A percentile compares a stretch with the other conserved stretches of the same genome.
phyloP scores from a whole-genome alignment of 202 grass and related monocot species.

The Cymbopogon flexuosus region DNA sequence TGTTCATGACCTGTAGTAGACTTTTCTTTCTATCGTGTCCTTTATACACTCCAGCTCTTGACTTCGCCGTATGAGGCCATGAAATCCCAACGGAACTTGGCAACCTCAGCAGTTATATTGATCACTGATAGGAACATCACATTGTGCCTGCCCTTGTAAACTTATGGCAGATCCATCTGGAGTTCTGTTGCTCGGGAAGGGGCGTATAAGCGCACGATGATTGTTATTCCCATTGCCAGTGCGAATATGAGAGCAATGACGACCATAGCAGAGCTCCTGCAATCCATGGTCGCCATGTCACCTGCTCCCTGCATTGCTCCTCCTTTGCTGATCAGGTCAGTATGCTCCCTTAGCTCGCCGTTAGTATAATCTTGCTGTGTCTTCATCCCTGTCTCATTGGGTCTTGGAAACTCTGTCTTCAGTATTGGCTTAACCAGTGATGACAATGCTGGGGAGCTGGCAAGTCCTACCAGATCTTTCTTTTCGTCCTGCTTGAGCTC shows the following conservation, averaged over 20 bases:
- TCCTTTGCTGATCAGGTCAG: neutral
- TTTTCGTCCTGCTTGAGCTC: slow-evolving; percentile 19
- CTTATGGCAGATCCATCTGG: neutral
- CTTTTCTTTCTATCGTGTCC: neutral
- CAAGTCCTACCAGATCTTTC: neutral
- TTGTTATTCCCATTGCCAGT: slow-evolving; percentile 17
- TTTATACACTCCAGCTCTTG: neutral
- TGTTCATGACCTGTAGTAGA: neutral
- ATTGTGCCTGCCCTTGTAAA: neutral
- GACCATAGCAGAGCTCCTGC: slow-evolving; percentile 9
- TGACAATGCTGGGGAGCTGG: neutral
- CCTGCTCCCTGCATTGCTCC: neutral
- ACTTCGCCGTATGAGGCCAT: neutral
- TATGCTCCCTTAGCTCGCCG: neutral
- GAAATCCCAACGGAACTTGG: neutral
- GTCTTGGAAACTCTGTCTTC: neutral
- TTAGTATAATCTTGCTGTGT: slow-evolving; percentile 23
- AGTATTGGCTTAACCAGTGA: slow-evolving; percentile 3
- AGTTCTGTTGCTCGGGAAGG: slow-evolving; percentile 15
- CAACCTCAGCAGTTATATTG: neutral
- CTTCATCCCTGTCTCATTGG: slow-evolving; percentile 39
- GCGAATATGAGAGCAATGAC: slow-evolving; percentile 38
- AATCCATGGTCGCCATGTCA: slow-evolving; percentile 1
- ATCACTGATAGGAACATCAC: neutral
- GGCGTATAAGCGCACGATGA: neutral